Base-by-base conservation (phyloP, 208 protist genomes). In the Trypanosoma melophagium region DNA sequence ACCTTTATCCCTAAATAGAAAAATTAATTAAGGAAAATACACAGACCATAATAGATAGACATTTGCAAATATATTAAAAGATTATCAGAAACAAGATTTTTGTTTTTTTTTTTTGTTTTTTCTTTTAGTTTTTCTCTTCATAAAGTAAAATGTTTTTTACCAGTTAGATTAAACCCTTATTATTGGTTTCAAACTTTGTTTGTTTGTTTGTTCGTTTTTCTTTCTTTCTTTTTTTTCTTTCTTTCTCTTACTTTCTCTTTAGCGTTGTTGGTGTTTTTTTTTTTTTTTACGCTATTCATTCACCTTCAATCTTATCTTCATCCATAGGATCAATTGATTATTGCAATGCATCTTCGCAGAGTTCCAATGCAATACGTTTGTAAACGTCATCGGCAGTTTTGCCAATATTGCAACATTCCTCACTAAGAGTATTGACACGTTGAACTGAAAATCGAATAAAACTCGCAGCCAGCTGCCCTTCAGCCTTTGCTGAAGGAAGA, bases 381-480 rank as follows among this genome's bases (percentile, higher is more conserved):
- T 85, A 93, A 38, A 80, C 75, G 66, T 92, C 87, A 63, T 96
- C 90, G 9, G 90, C 84, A 9, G 87, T 96, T 69, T 86, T 71
- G 41, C 90, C 90, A 28, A 80, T 78, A 63, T 93, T 96, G 62
- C 78, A 79, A 71, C 67, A 81, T 73, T 93, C 85, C 10, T 80
- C 60, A 42, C 70, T 81, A 21, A 96, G 68, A 3, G 54, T 28
- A 28, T 74, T 83, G 5, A 74, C 81, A 4, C 84, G 78, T 19
- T 80, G 72, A 28, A 81, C 76, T 3, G 85, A 86, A 65, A 71
- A 80, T 3, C 58, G 64, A 44, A 96, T 90, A 54, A 96, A 93
- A 5, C 74, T 64, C 28, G 69, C 59, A 31, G 87, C 87, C 24
- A 96, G 77, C 59, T 87, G 49, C 69, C 87, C 88, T 58, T 93